phyloP scores from a whole-genome alignment of 2,329 filamentous ascomycete species.

The Dactylellina sp. region DNA sequence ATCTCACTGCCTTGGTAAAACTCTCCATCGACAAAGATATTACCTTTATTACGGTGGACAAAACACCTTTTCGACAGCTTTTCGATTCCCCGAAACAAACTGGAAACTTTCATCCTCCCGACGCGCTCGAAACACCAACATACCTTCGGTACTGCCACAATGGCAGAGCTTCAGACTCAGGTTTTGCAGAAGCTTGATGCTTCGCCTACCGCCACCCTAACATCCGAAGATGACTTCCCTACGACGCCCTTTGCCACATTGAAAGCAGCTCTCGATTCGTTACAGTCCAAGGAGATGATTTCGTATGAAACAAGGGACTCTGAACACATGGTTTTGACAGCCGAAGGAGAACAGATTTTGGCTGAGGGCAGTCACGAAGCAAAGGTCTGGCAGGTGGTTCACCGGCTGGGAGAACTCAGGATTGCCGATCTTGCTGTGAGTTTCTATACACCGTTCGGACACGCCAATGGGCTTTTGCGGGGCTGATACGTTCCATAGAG shows the following conservation, averaged over 20 bases:
- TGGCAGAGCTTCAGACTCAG: conserved; percentile 71
- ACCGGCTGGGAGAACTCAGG: conserved; percentile 80
- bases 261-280: conserved; percentile 88
- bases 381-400: conserved; percentile 81
- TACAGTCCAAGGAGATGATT: conserved; percentile 86
- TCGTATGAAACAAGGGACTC: conserved; percentile 83
- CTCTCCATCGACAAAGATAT: background rate
- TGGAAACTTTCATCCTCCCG: conserved; percentile 11
- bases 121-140: conserved; percentile 14
- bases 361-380: conserved; percentile 83
- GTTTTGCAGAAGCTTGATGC: conserved; percentile 75
- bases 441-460: conserved; percentile 69
- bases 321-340: conserved; percentile 80
- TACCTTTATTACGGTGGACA: background rate
- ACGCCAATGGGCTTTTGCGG: conserved; percentile 66
- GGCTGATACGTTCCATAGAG: conserved; percentile 30
- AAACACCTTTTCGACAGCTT: conserved; percentile 4
- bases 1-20: conserved; percentile 1
- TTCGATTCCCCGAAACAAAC: conserved; percentile 15
- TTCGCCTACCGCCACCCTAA: conserved; percentile 70
- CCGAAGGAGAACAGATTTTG: conserved; percentile 78
- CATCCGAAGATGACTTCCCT: conserved; percentile 78
- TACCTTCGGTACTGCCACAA: conserved; percentile 18
- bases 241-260: conserved; percentile 74
- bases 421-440: conserved; percentile 74